Percentiles rank a stretch among this genome's conserved stretches.
Conservation (phyloP, 2,329 filamentous ascomycete species). For the Acrodontium crateriforme region DNA sequence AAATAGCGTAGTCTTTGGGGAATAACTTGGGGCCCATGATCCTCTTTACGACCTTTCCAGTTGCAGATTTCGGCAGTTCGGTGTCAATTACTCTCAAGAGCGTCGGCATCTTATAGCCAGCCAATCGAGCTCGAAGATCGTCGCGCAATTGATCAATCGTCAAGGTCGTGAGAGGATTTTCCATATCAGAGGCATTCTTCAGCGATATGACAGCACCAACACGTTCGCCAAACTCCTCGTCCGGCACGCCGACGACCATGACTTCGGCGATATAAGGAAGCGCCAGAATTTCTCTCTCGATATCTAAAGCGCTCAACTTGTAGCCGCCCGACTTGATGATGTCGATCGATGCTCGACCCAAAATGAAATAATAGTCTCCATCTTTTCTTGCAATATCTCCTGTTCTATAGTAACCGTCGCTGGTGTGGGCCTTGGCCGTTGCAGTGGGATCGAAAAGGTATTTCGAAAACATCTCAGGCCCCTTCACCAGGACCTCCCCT, state of each 20-base stretch:
- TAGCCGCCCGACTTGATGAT: conserved; percentile 44
- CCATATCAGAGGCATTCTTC: conserved; percentile 19
- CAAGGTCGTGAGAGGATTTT: conserved; percentile 13
- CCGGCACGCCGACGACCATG: conserved; percentile 39
- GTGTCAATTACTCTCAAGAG: conserved; percentile 30
- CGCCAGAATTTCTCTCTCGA: conserved; percentile 39
- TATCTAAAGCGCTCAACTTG: conserved; percentile 41
- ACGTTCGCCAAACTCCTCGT: conserved; percentile 41
- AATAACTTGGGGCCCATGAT: conserved; percentile 19
- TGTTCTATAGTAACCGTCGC: conserved; percentile 20
- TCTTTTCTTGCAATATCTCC: conserved; percentile 25
- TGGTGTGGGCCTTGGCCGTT: conserved; percentile 17
- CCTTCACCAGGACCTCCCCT: conserved; percentile 33
- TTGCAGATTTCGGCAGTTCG: conserved; percentile 36
- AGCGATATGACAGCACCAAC: conserved; percentile 39
- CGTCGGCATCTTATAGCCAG: conserved; percentile 37
- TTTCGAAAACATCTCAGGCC: conserved; percentile 22
- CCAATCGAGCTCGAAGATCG: conserved; percentile 31
- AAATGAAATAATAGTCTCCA: conserved; percentile 37
- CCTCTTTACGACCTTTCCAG: conserved; percentile 40
- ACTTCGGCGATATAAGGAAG: conserved; percentile 37
- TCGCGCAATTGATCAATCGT: conserved; percentile 28
- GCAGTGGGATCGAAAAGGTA: conserved; percentile 20
- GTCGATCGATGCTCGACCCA: conserved; percentile 39
- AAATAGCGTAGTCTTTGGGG: conserved; percentile 10